phyloP scores from a whole-genome alignment of 2,329 filamentous ascomycete species.

The Paraconiothyrium sp. region DNA sequence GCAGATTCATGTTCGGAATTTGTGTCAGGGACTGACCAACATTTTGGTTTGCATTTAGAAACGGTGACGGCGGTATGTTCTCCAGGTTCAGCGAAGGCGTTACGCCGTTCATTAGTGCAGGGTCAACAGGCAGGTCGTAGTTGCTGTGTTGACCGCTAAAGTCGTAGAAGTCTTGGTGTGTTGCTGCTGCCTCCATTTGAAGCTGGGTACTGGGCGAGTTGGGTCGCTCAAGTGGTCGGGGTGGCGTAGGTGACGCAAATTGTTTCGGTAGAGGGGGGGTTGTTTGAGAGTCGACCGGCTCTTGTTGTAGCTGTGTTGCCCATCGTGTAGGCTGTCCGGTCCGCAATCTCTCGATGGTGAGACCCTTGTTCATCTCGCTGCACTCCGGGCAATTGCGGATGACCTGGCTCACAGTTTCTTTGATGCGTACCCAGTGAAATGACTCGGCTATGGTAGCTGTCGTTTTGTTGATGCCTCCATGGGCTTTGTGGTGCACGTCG shows the following conservation, averaged over 20 bases:
- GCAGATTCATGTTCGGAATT: conserved; percentile 23
- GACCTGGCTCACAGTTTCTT: conserved; percentile 94
- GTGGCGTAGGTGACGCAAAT: conserved; percentile 54
- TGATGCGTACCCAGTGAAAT: conserved; percentile 98
- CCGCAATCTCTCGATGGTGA: conserved; percentile 22
- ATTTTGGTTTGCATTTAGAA: conserved; percentile 36
- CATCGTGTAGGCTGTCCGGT: conserved; percentile 17
- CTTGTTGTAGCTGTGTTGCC: conserved; percentile 13
- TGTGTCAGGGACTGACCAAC: conserved; percentile 18
- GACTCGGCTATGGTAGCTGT: conserved; percentile 92
- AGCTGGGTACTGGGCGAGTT: conserved; percentile 42
- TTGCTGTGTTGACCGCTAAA: conserved; percentile 53
- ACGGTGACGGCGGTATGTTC: conserved; percentile 47
- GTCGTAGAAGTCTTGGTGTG: conserved; percentile 41
- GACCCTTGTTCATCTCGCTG: conserved; percentile 69
- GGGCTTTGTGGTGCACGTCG: conserved; percentile 75
- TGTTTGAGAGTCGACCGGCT: neutral
- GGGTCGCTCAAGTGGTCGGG: conserved; percentile 24
- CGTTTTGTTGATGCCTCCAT: conserved; percentile 98
- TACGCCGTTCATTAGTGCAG: conserved; percentile 65
- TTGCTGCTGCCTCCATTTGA: conserved; percentile 37
- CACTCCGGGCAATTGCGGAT: conserved; percentile 92
- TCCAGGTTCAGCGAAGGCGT: conserved; percentile 29
- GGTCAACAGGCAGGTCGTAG: conserved; percentile 67
- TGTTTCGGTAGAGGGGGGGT: conserved; percentile 13